Conservation (phyloP, 306 rosid genomes). For the Sicyos baderoa region DNA sequence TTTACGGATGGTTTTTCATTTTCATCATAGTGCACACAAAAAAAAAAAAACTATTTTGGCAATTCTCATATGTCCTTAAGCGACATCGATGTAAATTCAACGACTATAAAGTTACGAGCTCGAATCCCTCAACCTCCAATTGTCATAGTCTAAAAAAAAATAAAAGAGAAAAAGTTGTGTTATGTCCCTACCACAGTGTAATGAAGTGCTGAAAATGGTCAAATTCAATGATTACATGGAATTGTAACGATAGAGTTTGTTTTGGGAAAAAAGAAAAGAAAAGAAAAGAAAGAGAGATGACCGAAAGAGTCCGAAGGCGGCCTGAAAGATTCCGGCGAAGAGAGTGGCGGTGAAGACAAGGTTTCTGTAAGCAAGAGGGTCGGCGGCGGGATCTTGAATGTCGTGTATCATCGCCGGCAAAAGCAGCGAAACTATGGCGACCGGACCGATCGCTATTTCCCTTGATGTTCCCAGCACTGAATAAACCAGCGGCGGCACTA, state of each 20-base stretch:
- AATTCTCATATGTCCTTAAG: not conserved
- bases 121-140: too few species aligned
- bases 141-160: too few species aligned
- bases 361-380: constrained; percentile 54
- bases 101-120: too few species aligned
- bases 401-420: constrained; percentile 65
- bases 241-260: too few species aligned
- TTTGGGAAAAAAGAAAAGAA: not conserved
- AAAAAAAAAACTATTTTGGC: too few species aligned
- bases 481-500: constrained; percentile 82
- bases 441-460: constrained; percentile 83
- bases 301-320: constrained; percentile 69
- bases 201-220: not conserved
- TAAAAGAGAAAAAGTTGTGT: too few species aligned
- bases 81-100: too few species aligned
- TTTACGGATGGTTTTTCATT: too few species aligned
- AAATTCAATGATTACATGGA: not conserved
- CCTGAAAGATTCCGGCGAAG: constrained; percentile 78
- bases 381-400: constrained; percentile 42
- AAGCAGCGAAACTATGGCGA: constrained; percentile 72
- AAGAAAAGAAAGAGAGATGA: constrained; percentile 7
- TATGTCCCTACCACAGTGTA: not conserved
- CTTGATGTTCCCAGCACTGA: constrained; percentile 86
- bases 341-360: constrained; percentile 87
- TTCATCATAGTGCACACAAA: too few species aligned